Base-by-base conservation (phyloP, 1,139 yeast genomes). In the Arxiozyma slooffiae region DNA sequence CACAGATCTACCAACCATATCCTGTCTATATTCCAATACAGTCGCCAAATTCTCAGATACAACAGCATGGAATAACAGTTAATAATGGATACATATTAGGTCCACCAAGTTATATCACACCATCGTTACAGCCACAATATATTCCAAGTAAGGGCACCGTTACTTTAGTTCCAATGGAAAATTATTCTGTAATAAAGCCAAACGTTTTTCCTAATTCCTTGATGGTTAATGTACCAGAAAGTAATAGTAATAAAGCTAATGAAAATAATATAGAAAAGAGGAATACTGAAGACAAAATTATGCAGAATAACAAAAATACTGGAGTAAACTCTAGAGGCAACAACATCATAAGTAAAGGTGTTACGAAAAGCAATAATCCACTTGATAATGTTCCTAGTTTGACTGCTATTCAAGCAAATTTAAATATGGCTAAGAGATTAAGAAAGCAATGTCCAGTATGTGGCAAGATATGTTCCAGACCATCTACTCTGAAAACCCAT, bases 401-500 rank as follows among this genome's bases (percentile, higher is more conserved):
- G 8, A 39, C 38, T 16, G 18, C 44, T 14, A 41, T 41, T 24
- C 54, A 51, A 44, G 44, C 53, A 16, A 51, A 53, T 43, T 38
- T 53, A 42, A 48, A 41, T 21, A 41, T 53, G 20, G 56, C 54
- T 38, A 50, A 44, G n/a, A 42, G 52, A 20, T 24, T 53, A 38
- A 52, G 60, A 22, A 62, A 61, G 51, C 64, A 62, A 49, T 88
- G 96, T 64, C 72, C 75, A 22, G 75, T 81, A 18, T 88, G 96
- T 67, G 77, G 80, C 49, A 87, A 87, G 67, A 81, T 82, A 48
- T 88, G 89, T 71, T 83, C 87, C 47, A 74, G 96, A 54, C 96
- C 96, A 4, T 81, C 88, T 16, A 84, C 94, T 5, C 72, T 88
- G 53, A 85, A 82, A 63, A 87, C 94, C 2, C 96, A 88, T 68